These are phyloP conservation scores for Globisporangium sylvaticum DNA, from an alignment of 352 stramenopile genomes.

Conservation along the genomic window DNA sequence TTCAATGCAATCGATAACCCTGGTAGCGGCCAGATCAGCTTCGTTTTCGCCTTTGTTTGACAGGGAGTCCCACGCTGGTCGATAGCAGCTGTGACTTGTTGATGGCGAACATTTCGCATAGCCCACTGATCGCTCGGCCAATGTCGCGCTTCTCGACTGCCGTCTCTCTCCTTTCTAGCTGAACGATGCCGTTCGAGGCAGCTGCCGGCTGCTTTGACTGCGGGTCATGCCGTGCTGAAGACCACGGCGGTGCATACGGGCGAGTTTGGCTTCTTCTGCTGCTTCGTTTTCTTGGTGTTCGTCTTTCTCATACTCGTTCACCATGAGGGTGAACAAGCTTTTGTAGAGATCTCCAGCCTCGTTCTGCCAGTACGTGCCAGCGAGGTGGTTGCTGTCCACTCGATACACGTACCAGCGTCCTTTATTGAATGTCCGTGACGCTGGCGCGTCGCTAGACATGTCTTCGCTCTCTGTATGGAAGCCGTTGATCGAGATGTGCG, in stretches of 20 bases:
- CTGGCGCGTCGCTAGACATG: slow-evolving; percentile 20
- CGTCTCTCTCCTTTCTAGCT: background rate
- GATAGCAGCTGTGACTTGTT: too few relatives aligned
- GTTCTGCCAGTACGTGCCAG: slow-evolving; percentile 64
- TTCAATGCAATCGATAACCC: background rate
- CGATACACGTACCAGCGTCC: slow-evolving; percentile 80
- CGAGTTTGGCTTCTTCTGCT: background rate
- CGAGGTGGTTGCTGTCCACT: slow-evolving; percentile 70
- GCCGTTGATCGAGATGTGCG: slow-evolving; percentile 71
- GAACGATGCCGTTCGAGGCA: slow-evolving; percentile 11
- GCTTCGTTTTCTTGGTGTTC: background rate
- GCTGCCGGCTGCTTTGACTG: slow-evolving; percentile 6
- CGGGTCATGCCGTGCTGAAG: background rate
- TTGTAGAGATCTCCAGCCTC: slow-evolving; percentile 60
- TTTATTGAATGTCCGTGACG: slow-evolving; percentile 35
- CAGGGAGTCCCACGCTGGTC: too few relatives aligned
- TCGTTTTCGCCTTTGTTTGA: background rate
- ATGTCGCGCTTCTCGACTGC: background rate
- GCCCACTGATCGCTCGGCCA: background rate
- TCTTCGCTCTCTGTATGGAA: slow-evolving; percentile 35
- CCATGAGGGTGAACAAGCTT: slow-evolving; percentile 69
- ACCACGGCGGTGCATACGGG: background rate
- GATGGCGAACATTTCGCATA: background rate
- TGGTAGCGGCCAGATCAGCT: background rate
- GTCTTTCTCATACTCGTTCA: slow-evolving; percentile 51